Conservation (phyloP, 805 yeast genomes). For the Hyphopichia homilentoma region DNA sequence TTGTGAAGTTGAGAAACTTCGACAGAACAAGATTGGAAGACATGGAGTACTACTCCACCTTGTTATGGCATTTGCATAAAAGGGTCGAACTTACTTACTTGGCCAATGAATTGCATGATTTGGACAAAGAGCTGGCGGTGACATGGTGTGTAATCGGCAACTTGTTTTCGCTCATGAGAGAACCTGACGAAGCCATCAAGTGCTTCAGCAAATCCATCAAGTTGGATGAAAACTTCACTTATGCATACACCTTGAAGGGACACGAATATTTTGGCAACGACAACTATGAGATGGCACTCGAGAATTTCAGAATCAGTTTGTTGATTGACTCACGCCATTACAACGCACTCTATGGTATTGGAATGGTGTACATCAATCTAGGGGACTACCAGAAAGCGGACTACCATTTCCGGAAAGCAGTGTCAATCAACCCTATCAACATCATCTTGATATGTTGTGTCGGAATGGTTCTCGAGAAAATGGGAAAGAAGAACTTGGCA, state of each 20-base stretch:
- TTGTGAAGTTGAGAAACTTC: constrained; percentile 54
- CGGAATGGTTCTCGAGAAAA: constrained; percentile 86
- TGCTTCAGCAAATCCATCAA: constrained; percentile 79
- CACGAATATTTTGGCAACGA: constrained; percentile 88
- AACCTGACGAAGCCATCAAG: constrained; percentile 84
- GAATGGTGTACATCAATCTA: constrained; percentile 84
- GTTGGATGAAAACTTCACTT: constrained; percentile 66
- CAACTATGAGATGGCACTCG: constrained; percentile 84
- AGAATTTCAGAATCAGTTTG: constrained; percentile 76
- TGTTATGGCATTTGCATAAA: constrained; percentile 88
- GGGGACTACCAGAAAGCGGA: constrained; percentile 85
- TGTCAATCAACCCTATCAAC: constrained; percentile 84
- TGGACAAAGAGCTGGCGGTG: constrained; percentile 64
- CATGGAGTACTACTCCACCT: constrained; percentile 88
- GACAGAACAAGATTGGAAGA: constrained; percentile 81
- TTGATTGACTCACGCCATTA: constrained; percentile 78
- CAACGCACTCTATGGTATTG: constrained; percentile 93
- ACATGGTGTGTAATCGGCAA: constrained; percentile 94
- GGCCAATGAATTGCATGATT: constrained; percentile 73
- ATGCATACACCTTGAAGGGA: constrained; percentile 90
- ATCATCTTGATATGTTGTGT: constrained; percentile 87
- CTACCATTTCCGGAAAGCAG: constrained; percentile 81
- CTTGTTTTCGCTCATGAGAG: constrained; percentile 74
- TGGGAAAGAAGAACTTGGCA: constrained; percentile 67
- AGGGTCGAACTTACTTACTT: constrained; percentile 75